Conservation (phyloP, 495 filamentous ascomycete species). For the Tuber microsphaerosporum region DNA sequence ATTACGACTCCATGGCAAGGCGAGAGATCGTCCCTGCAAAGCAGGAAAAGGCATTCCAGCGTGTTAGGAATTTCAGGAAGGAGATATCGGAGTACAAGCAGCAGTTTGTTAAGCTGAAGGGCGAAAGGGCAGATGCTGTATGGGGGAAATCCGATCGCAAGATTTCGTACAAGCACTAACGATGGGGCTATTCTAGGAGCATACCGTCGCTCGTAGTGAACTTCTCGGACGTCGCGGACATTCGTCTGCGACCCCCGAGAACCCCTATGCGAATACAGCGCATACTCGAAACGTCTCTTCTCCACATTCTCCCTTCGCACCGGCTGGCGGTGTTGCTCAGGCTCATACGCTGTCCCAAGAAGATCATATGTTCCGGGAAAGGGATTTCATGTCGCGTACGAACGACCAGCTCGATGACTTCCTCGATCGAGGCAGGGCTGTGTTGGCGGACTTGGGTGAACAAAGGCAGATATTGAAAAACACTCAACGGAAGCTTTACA, state of each 20-base stretch:
- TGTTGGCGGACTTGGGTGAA: slow-evolving; percentile 78
- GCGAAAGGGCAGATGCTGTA: slow-evolving; percentile 65
- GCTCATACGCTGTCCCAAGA: slow-evolving; percentile 21
- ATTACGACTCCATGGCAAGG: slow-evolving; percentile 78
- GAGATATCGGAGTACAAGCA: slow-evolving; percentile 73
- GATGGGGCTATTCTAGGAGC: slow-evolving; percentile 18
- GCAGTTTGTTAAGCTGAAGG: slow-evolving; percentile 68
- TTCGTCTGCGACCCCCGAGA: slow-evolving; percentile 80
- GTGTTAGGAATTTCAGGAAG: slow-evolving; percentile 73
- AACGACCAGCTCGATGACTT: slow-evolving; percentile 85
- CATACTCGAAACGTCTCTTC: slow-evolving; percentile 28
- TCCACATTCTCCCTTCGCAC: slow-evolving; percentile 31
- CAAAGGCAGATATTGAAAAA: slow-evolving; percentile 92
- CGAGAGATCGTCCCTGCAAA: slow-evolving; percentile 80
- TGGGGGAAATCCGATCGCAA: slow-evolving; percentile 14
- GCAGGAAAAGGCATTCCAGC: slow-evolving; percentile 80
- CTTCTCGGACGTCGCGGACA: slow-evolving; percentile 87
- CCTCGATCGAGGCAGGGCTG: slow-evolving; percentile 79
- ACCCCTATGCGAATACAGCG: slow-evolving; percentile 68
- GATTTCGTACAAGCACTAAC: background rate
- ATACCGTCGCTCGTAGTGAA: slow-evolving; percentile 67
- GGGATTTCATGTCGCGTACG: slow-evolving; percentile 73
- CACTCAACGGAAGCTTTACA: slow-evolving; percentile 83
- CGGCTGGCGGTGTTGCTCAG: slow-evolving; percentile 20
- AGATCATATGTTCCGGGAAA: slow-evolving; percentile 77